Evolutionary conservation across 1,139 yeast genomes (phyloP).

Genomic region (Citeromyces hawaiiensis): DNA sequence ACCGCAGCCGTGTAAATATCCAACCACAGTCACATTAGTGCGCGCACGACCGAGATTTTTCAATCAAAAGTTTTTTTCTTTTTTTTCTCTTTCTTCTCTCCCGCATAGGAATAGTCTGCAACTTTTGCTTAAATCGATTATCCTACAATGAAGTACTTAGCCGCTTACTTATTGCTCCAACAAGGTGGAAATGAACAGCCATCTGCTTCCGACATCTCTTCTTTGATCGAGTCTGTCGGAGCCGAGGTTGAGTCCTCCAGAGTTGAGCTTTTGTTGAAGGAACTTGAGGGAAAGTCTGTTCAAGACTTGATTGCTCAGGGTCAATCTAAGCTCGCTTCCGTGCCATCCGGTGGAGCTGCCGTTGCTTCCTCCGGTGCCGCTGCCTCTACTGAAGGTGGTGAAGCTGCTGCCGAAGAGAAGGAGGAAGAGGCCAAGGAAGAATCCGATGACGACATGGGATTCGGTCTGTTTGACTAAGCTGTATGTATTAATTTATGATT

Average conservation of each 20-base stretch:
- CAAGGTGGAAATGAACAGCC: slow-evolving; percentile 68
- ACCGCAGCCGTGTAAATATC: slow-evolving; percentile 1
- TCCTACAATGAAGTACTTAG: slow-evolving; percentile 42
- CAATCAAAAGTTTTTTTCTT: neutral
- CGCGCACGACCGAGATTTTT: too few relatives aligned
- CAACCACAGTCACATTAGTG: slow-evolving; percentile 2
- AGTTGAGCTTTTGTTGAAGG: slow-evolving; percentile 71
- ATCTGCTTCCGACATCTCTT: slow-evolving; percentile 83
- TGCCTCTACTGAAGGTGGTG: slow-evolving; percentile 55
- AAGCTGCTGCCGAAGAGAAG: slow-evolving; percentile 59
- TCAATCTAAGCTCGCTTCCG: slow-evolving; percentile 88
- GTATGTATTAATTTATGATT: slow-evolving; percentile 1
- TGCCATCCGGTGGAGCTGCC: slow-evolving; percentile 80
- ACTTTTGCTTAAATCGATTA: slow-evolving; percentile 9
- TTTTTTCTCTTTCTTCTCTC: neutral
- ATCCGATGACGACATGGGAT: slow-evolving; percentile 21
- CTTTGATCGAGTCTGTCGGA: slow-evolving; percentile 87
- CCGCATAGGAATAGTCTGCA: slow-evolving; percentile 4
- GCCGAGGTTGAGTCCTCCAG: slow-evolving; percentile 90
- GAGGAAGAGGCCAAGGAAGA: slow-evolving; percentile 45
- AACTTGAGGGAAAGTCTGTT: slow-evolving; percentile 89
- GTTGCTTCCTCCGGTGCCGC: slow-evolving; percentile 65
- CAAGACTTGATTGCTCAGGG: slow-evolving; percentile 94
- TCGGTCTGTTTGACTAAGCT: slow-evolving; percentile 21
- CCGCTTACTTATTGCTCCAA: slow-evolving; percentile 56